Base-by-base conservation (phyloP, 2,329 filamentous ascomycete species). In the Harringtonia aguacate region DNA sequence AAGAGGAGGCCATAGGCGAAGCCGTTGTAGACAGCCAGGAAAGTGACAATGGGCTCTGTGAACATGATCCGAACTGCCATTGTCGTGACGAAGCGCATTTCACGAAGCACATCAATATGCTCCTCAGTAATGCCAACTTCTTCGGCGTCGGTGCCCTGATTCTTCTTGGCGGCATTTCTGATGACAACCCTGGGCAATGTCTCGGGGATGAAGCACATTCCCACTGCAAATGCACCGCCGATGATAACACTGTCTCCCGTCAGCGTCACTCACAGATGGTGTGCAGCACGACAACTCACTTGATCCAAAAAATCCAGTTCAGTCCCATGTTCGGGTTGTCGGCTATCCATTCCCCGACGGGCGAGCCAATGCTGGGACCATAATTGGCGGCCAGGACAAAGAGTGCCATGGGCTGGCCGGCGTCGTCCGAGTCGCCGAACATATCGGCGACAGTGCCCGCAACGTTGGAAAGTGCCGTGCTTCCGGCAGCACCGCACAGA, bases 271-370 rank as follows among this genome's bases (percentile, higher is more conserved):
- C 14, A 20, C 9, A 14, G 20, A 15, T n/a, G n/a, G n/a, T n/a
- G n/a, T n/a, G n/a, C n/a, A n/a, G n/a, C n/a, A n/a, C n/a, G n/a
- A n/a, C n/a, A 5, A 39, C 43, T 20, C n/a, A 41, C 43, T 46
- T 46, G 44, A 46, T 46, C 44, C 44, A 46, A 29, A 46, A 46
- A 18, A 46, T 46, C 44, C 44, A 46, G 35, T 41, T 38, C 8
- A 46, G 39, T 8, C 44, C 44, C 44, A 46, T 46, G 44, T 46
- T 18, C 29, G 39, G 21, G 14, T 46, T 46, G 21, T 42, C 40
- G 8, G 44, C 44, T 24, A 46, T 46, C 44, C 44, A 46, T 27
- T 46, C 44, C 22, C 44, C 44, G 14, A 46, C 30, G 34, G 44
- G 44, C 21, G 39, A 42, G 20, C 44, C 44, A 20, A 46, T 34